Evolutionary conservation across 352 stramenopile genomes (phyloP).

Genomic region (Pythium phragmitis): DNA sequence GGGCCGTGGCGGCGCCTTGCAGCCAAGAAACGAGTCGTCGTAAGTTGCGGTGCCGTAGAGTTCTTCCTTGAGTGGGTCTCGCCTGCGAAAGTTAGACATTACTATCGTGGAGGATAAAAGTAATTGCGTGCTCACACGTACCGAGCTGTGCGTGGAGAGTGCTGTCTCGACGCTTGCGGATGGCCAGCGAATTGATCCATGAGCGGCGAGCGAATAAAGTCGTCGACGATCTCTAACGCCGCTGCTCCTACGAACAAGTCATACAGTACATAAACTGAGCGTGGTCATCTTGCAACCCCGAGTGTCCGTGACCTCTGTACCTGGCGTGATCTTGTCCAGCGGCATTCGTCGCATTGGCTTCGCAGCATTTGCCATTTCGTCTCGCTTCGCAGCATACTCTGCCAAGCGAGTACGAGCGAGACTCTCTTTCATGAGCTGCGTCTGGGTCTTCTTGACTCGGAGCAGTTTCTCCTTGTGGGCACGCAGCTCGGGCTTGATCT

Average conservation of each 20-base stretch:
- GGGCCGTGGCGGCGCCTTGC: slow-evolving; percentile 13
- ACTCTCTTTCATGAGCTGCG: slow-evolving; percentile 70
- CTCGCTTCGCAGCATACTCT: slow-evolving; percentile 47
- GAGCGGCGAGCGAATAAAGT: slow-evolving; percentile 75
- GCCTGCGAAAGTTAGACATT: background rate
- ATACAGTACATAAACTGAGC: background rate
- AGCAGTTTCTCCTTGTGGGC: slow-evolving; percentile 53
- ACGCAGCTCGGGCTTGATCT: slow-evolving; percentile 64
- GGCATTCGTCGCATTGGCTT: slow-evolving; percentile 35
- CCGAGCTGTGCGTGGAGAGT: background rate
- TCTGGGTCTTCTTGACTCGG: slow-evolving; percentile 77
- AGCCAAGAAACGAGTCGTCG: slow-evolving; percentile 53
- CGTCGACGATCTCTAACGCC: slow-evolving; percentile 77
- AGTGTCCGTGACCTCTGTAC: slow-evolving; percentile 26
- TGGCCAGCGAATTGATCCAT: slow-evolving; percentile 59
- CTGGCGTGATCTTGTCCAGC: slow-evolving; percentile 52
- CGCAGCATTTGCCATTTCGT: background rate
- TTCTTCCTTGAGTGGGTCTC: slow-evolving; percentile 58
- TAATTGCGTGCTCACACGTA: background rate
- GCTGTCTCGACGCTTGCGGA: background rate
- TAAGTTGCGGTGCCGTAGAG: slow-evolving; percentile 51
- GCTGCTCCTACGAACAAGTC: slow-evolving; percentile 43
- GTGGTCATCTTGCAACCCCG: background rate
- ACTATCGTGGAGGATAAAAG: background rate
- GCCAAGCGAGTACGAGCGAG: slow-evolving; percentile 52